Conservation (phyloP, 192 early-diverging fungal species). For the Helicostylum pulchrum region DNA sequence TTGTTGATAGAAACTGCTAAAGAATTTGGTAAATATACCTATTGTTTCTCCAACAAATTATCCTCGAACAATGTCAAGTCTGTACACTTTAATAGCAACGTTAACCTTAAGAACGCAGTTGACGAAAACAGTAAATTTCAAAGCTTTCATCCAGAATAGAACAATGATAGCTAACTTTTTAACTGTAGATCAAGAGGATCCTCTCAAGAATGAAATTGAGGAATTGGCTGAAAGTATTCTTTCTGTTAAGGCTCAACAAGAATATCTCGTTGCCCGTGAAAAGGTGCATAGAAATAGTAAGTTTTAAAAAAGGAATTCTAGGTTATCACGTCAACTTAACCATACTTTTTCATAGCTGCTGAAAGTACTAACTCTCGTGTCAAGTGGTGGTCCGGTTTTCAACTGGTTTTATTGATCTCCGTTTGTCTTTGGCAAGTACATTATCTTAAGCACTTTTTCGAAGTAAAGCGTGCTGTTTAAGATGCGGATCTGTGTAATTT, state of each 20-base stretch:
- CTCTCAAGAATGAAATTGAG: slow-evolving; percentile 61
- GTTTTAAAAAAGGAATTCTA: slow-evolving; percentile 14
- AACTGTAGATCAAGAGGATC: slow-evolving; percentile 47
- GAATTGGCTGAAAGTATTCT: slow-evolving; percentile 60
- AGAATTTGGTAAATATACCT: slow-evolving; percentile 55
- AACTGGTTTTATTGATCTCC: slow-evolving; percentile 52
- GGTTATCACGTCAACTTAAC: neutral
- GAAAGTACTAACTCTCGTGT: slow-evolving; percentile 78
- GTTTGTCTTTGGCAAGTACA: slow-evolving; percentile 71
- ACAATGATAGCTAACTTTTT: slow-evolving; percentile 1
- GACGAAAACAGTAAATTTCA: slow-evolving; percentile 17
- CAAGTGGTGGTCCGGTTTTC: slow-evolving; percentile 71
- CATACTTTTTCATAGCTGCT: slow-evolving; percentile 51
- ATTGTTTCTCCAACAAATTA: slow-evolving; percentile 77
- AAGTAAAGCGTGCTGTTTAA: slow-evolving; percentile 64
- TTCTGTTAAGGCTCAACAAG: slow-evolving; percentile 67
- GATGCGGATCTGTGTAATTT: neutral
- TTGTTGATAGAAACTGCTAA: slow-evolving; percentile 46
- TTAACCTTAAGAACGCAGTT: slow-evolving; percentile 37
- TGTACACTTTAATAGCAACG: slow-evolving; percentile 56
- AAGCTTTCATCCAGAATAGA: neutral
- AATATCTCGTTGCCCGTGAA: slow-evolving; percentile 63
- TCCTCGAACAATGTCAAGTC: slow-evolving; percentile 56
- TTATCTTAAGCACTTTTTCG: slow-evolving; percentile 73
- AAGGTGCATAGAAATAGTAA: slow-evolving; percentile 64